Evolutionary conservation across 352 stramenopile genomes (phyloP).

Genomic region (Phytophthora podocarpi): DNA sequence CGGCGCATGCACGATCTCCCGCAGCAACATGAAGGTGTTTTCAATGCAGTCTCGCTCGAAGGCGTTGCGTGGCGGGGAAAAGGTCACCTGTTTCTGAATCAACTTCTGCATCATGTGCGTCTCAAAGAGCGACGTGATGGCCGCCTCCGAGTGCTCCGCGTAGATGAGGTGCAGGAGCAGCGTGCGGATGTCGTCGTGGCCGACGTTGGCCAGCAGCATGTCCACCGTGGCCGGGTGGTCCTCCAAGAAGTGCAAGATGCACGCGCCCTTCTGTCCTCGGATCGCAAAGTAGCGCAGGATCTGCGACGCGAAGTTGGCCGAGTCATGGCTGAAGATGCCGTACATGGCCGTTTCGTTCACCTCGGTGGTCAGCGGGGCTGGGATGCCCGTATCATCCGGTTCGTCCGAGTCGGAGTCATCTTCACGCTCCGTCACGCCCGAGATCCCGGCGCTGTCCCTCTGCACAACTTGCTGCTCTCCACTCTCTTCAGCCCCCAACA

Average conservation of each 20-base stretch:
- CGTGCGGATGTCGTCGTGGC: conserved; percentile 81
- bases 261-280: conserved; percentile 75
- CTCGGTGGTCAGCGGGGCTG: conserved; percentile 37
- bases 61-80: conserved; percentile 68
- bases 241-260: conserved; percentile 76
- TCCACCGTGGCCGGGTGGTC: conserved; percentile 62
- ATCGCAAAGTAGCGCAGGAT: conserved; percentile 85
- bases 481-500: conserved; percentile 3
- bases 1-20: conserved; percentile 82
- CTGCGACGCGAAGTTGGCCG: conserved; percentile 80
- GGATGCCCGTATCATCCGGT: conserved; percentile 40
- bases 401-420: conserved; percentile 46
- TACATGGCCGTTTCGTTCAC: conserved; percentile 56
- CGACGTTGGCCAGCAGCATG: conserved; percentile 80
- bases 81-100: conserved; percentile 78
- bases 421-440: conserved; percentile 28
- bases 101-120: conserved; percentile 78
- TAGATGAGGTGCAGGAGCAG: conserved; percentile 84
- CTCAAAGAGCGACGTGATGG: conserved; percentile 74
- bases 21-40: conserved; percentile 81
- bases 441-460: conserved; percentile 31
- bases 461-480: neutral
- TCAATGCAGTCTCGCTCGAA: conserved; percentile 81
- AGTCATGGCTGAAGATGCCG: conserved; percentile 78
- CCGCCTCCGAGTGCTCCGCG: conserved; percentile 79